Evolutionary conservation across 2,329 filamentous ascomycete genomes (phyloP), one percentile per base, ranked within the genome.

Genomic region (Ceratocystiopsis minuta): DNA sequence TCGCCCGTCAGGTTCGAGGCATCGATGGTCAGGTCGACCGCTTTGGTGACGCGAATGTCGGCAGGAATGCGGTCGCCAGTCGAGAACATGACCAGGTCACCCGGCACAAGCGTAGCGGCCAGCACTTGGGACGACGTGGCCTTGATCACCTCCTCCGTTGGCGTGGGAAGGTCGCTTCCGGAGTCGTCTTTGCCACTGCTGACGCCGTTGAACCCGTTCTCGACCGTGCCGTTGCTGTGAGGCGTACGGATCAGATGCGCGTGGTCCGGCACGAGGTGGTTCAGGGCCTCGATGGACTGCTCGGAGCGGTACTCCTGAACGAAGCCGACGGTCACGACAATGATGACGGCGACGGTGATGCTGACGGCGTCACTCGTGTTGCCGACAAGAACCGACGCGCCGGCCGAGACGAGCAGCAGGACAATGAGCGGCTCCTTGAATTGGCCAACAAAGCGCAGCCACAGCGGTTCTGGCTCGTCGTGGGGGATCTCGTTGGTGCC

Each of bases 271-370:
- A 98, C 88, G 20, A 98, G 66, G 52, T 90, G 84, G 55, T 82
- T 95, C 51, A 98, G 66, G 16, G 90, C 90, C 60, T 98, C 90
- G 50, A 98, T 76, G 3, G 88, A 96, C 60, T 98, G 92, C 57
- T 98, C 90, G 9, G 90, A 96, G 45, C 90, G 72, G 58, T 98
- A 98, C 61, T 98, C 90, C 57, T 98, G 90, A 41, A 96, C 76
- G 52, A 98, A 98, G 2, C 88, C 90, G 36, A 98, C 90, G 0
- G 80, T 81, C 18, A 98, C 87, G 6, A 98, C 90, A 51, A 98
- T 98, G 20, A 87, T 94, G 17, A 98, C 90, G 2, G 90, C 90
- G 31, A 94, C 78, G 0, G 88, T 82, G 54, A 98, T 98, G 59
- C 88, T 96, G 52, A 98, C 64, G 6, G 88, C 88, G 62, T 98